A percentile compares a stretch with the other conserved stretches of the same genome.
These are phyloP conservation scores for Cystobasidiaceae sp. DNA, from an alignment of 1,284 basidiomycete species.

Conservation along the genomic window DNA sequence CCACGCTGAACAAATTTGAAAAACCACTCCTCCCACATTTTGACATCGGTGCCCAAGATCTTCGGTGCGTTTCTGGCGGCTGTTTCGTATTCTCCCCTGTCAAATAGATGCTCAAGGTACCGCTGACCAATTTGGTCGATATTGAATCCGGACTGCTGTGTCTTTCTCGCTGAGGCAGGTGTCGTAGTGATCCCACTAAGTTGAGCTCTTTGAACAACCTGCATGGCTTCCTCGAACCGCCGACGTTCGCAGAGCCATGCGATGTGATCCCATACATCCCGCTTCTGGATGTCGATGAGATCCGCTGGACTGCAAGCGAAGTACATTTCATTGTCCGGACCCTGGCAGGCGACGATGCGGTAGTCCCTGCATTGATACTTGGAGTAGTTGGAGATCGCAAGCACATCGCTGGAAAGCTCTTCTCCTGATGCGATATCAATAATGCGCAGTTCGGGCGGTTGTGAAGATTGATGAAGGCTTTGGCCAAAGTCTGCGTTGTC, in stretches of 20 bases:
- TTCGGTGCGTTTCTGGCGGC: slow-evolving; percentile 82
- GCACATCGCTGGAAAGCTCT: slow-evolving; percentile 78
- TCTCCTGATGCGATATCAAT: slow-evolving; percentile 76
- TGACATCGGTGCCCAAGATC: slow-evolving; percentile 69
- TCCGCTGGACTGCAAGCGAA: slow-evolving; percentile 81
- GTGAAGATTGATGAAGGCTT: slow-evolving; percentile 59
- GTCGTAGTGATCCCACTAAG: background rate
- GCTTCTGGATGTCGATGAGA: slow-evolving; percentile 73
- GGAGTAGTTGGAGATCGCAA: slow-evolving; percentile 72
- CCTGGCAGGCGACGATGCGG: slow-evolving; percentile 55
- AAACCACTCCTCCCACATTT: slow-evolving; percentile 92
- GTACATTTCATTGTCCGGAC: slow-evolving; percentile 52
- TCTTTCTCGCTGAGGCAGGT: slow-evolving; percentile 47
- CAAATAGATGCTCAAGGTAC: slow-evolving; percentile 74
- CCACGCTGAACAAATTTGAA: slow-evolving; percentile 81
- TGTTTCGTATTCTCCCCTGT: slow-evolving; percentile 72
- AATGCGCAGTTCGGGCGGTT: slow-evolving; percentile 86
- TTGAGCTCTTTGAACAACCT: slow-evolving; percentile 66
- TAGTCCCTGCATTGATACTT: slow-evolving; percentile 92
- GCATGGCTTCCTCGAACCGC: slow-evolving; percentile 82
- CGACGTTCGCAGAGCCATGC: slow-evolving; percentile 83
- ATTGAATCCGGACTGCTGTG: slow-evolving; percentile 52
- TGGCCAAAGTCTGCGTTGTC: slow-evolving; percentile 57
- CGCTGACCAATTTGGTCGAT: slow-evolving; percentile 71
- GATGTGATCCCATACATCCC: slow-evolving; percentile 86